Evolutionary conservation across 345 rosid genomes (phyloP).

Genomic region (Citrus medica): DNA sequence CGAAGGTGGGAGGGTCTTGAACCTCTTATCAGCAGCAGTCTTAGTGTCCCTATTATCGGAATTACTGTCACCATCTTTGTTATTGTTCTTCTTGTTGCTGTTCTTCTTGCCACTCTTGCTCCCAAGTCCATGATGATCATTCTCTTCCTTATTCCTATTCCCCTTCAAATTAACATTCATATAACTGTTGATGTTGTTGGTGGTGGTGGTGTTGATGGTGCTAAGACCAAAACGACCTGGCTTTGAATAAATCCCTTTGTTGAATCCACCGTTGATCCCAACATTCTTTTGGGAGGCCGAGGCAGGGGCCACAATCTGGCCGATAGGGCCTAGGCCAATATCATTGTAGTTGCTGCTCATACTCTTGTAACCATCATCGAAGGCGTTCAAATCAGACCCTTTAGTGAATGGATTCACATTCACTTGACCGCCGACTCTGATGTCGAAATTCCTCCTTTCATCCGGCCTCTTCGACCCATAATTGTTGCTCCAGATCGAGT

Average conservation of each 20-base stretch:
- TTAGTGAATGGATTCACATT: slow-evolving; percentile 26
- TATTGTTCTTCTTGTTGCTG: slow-evolving; percentile 37
- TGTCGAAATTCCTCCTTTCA: slow-evolving; percentile 72
- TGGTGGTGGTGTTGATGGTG: slow-evolving; percentile 49
- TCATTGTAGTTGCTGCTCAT: slow-evolving; percentile 16
- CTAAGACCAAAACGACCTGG: slow-evolving; percentile 24
- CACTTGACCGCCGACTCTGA: slow-evolving; percentile 49
- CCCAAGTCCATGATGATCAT: slow-evolving; percentile 27
- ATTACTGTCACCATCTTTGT: slow-evolving; percentile 23
- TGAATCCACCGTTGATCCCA: slow-evolving; percentile 73
- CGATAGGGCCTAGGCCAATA: slow-evolving; percentile 29
- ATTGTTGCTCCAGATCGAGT: slow-evolving; percentile 86
- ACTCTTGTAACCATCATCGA: slow-evolving; percentile 18
- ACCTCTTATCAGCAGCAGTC: slow-evolving; percentile 65
- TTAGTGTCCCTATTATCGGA: slow-evolving; percentile 31
- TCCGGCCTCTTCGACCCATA: slow-evolving; percentile 51
- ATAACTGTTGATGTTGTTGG: slow-evolving; percentile 24
- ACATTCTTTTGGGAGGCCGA: slow-evolving; percentile 32
- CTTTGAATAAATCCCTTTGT: slow-evolving; percentile 68
- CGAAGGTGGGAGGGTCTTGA: slow-evolving; percentile 91
- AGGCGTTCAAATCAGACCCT: slow-evolving; percentile 40
- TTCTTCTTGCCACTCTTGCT: slow-evolving; percentile 50
- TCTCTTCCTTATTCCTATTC: slow-evolving; percentile 49
- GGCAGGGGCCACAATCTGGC: slow-evolving; percentile 11
- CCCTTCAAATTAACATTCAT: slow-evolving; percentile 46